phyloP scores from a whole-genome alignment of 1,284 basidiomycete genomes.

The Naganishia sp. region DNA sequence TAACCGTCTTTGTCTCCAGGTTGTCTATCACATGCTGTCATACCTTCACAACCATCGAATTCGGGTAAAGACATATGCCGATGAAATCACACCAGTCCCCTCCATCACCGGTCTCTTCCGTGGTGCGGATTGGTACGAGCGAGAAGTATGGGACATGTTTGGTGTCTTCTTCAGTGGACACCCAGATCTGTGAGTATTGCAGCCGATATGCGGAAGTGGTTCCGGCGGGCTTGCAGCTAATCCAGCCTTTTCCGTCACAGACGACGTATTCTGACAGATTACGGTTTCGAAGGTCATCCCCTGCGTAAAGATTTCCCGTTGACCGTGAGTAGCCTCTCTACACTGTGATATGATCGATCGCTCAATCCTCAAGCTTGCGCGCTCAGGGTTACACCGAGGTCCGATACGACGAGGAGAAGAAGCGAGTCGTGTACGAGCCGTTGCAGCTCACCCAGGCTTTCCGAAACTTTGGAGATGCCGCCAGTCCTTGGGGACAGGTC shows the following conservation, averaged over 20 bases:
- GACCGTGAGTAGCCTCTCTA: slow-evolving; percentile 62
- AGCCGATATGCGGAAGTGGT: slow-evolving; percentile 32
- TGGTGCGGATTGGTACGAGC: slow-evolving; percentile 95
- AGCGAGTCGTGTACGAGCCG: slow-evolving; percentile 97
- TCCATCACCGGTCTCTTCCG: slow-evolving; percentile 77
- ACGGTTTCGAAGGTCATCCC: slow-evolving; percentile 98
- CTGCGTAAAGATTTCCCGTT: slow-evolving; percentile 97
- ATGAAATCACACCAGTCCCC: slow-evolving; percentile 92
- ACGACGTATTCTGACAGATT: slow-evolving; percentile 96
- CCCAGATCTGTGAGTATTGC: slow-evolving; percentile 80
- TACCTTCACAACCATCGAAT: slow-evolving; percentile 73
- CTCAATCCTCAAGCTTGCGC: slow-evolving; percentile 39
- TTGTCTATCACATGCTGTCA: slow-evolving; percentile 93
- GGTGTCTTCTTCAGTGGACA: slow-evolving; percentile 97
- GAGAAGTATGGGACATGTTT: slow-evolving; percentile 97
- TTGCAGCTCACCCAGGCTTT: slow-evolving; percentile 97
- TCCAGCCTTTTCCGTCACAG: slow-evolving; percentile 53
- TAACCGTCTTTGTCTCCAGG: slow-evolving; percentile 43
- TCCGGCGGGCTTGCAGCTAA: neutral
- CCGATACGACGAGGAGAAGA: slow-evolving; percentile 97
- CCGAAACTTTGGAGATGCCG: slow-evolving; percentile 87
- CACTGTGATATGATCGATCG: neutral
- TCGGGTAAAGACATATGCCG: slow-evolving; percentile 96
- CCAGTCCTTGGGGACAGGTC: slow-evolving; percentile 95
- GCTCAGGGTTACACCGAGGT: slow-evolving; percentile 88